Conservation (phyloP, 495 filamentous ascomycete species). For the Aspergillus kassunensis region DNA sequence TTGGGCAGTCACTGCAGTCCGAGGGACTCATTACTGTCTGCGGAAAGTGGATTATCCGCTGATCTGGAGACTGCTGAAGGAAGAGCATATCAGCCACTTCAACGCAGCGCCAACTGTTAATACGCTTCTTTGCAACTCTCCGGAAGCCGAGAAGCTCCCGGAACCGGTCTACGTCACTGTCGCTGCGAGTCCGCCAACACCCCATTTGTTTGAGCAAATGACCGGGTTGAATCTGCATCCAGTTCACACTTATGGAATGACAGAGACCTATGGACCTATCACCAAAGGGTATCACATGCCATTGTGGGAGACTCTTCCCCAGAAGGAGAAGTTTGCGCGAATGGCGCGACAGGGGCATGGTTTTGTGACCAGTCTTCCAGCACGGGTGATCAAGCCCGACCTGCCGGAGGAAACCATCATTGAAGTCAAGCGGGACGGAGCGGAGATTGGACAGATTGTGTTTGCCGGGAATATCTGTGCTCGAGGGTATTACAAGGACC, state of each 20-base stretch:
- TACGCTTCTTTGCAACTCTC: conserved; percentile 77
- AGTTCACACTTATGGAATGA: conserved; percentile 93
- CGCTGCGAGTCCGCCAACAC: conserved; percentile 83
- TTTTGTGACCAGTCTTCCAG: conserved; percentile 78
- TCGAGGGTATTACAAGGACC: conserved; percentile 88
- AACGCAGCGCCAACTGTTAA: conserved; percentile 96
- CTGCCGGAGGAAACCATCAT: conserved; percentile 60
- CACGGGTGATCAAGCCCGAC: conserved; percentile 77
- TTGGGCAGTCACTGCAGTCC: conserved; percentile 86
- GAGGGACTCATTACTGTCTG: conserved; percentile 92
- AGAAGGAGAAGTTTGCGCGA: conserved; percentile 68
- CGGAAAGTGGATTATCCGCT: conserved; percentile 91
- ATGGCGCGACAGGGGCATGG: conserved; percentile 97
- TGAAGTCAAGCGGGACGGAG: conserved; percentile 76
- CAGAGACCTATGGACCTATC: conserved; percentile 94
- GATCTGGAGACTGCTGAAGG: conserved; percentile 83
- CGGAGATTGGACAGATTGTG: conserved; percentile 91
- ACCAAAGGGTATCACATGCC: conserved; percentile 89
- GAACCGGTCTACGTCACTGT: conserved; percentile 83
- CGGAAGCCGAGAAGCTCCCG: conserved; percentile 64
- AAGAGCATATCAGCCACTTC: conserved; percentile 87
- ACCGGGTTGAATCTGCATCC: conserved; percentile 79
- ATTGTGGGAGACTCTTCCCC: conserved; percentile 67
- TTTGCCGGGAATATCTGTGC: conserved; percentile 90
- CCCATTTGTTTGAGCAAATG: conserved; percentile 91